Evolutionary conservation across 345 rosid species (phyloP).

Genomic region (Linum lewisii): DNA sequence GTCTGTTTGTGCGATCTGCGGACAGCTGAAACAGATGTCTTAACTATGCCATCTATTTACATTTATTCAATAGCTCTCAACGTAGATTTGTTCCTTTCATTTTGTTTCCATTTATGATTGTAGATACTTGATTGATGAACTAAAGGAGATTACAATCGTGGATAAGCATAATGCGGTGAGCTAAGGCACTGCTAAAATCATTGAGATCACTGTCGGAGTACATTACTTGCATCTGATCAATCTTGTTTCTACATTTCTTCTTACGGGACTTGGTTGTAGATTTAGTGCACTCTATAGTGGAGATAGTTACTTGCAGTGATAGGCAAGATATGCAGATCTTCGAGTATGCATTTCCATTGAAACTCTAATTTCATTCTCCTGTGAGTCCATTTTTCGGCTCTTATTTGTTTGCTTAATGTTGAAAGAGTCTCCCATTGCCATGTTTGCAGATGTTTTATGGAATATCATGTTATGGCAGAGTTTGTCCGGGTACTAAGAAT

Average conservation of each 20-base stretch:
- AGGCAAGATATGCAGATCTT: conserved; percentile 49
- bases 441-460: conserved; percentile 50
- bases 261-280: conserved; percentile 40
- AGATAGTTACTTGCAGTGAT: conserved; percentile 56
- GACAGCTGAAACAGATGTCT: too few species aligned
- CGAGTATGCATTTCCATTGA: conserved; percentile 25
- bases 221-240: conserved; percentile 7
- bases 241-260: conserved; percentile 1
- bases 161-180: conserved; percentile 37
- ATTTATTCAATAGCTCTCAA: too few species aligned
- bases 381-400: not conserved
- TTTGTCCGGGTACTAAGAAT: conserved; percentile 46
- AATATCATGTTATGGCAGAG: conserved; percentile 53
- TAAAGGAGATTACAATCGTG: conserved; percentile 38
- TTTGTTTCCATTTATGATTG: too few species aligned
- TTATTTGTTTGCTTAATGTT: not conserved
- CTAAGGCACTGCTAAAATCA: not conserved
- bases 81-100: too few species aligned
- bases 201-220: not conserved
- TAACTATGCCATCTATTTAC: too few species aligned
- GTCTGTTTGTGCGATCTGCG: too few species aligned
- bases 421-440: not conserved
- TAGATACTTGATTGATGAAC: conserved; percentile 37
- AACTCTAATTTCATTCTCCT: not conserved
- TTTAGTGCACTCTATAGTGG: conserved; percentile 49